A percentile compares a stretch with the other conserved stretches of the same genome.
phyloP scores from a whole-genome alignment of 768 basidiomycete genomes.

The Boletus rubroflammeus region DNA sequence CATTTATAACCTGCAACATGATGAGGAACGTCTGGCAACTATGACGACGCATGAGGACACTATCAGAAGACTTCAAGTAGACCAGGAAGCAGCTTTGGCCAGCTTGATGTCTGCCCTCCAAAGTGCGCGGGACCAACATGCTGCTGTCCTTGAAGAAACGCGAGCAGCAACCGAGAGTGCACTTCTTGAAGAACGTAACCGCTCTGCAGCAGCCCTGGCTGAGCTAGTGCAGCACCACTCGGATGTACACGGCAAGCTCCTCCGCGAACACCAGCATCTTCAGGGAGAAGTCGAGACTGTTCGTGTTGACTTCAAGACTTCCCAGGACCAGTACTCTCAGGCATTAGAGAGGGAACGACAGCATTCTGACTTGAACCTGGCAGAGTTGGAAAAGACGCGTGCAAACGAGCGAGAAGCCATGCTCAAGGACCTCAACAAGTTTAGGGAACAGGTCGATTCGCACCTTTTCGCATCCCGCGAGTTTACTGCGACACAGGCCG shows the following conservation, averaged over 20 bases:
- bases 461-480: slow-evolving; percentile 48
- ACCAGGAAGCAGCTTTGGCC: slow-evolving; percentile 47
- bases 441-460: slow-evolving; percentile 50
- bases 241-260: slow-evolving; percentile 43
- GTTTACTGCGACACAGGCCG: slow-evolving; percentile 31
- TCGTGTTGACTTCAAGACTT: slow-evolving; percentile 40
- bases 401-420: slow-evolving; percentile 29
- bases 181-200: slow-evolving; percentile 46
- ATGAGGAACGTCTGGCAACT: slow-evolving; percentile 36
- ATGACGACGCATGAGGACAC: slow-evolving; percentile 43
- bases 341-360: slow-evolving; percentile 29
- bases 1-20: slow-evolving; percentile 26
- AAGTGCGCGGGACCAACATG: slow-evolving; percentile 34
- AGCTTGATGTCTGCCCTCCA: slow-evolving; percentile 40
- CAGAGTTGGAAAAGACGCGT: slow-evolving; percentile 16
- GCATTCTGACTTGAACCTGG: slow-evolving; percentile 17
- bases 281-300: slow-evolving; percentile 56
- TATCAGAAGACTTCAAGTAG: slow-evolving; percentile 37
- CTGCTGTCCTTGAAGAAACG: slow-evolving; percentile 35
- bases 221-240: slow-evolving; percentile 48
- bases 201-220: slow-evolving; percentile 42
- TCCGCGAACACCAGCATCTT: slow-evolving; percentile 36
- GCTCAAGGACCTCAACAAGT: slow-evolving; percentile 45
- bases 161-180: slow-evolving; percentile 31
- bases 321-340: slow-evolving; percentile 15